Evolutionary conservation across 495 filamentous ascomycete species (phyloP).

Genomic region (Neurospora terricola): DNA sequence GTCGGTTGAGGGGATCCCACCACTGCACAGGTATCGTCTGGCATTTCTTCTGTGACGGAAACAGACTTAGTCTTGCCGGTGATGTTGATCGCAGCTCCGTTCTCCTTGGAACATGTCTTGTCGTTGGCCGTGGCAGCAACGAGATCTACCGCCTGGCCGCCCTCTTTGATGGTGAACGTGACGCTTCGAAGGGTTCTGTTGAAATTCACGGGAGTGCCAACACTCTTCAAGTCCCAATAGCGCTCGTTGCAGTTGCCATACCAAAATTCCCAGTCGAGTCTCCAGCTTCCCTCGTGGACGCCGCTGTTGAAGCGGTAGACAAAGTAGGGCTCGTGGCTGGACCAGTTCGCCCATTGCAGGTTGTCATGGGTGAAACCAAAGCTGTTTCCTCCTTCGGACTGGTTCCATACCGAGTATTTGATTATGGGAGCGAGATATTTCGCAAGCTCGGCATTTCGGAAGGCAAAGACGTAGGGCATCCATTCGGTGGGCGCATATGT

Average conservation of each 20-base stretch:
- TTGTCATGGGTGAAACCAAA: neutral
- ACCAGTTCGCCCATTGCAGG: constrained; percentile 4
- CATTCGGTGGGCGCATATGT: constrained; percentile 25
- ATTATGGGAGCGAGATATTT: constrained; percentile 6
- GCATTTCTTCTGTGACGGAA: neutral
- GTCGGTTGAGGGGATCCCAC: neutral
- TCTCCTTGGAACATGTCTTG: neutral
- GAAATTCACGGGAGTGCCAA: neutral
- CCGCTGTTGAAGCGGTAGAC: neutral
- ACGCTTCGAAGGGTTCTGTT: neutral
- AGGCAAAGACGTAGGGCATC: constrained; percentile 30
- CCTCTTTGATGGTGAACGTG: constrained; percentile 15
- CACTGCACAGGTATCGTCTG: neutral
- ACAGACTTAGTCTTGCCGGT: neutral
- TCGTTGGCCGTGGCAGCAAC: constrained; percentile 17
- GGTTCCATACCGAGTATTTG: neutral
- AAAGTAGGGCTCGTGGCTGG: constrained; percentile 17
- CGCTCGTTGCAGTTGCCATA: constrained; percentile 6
- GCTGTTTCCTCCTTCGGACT: constrained; percentile 2
- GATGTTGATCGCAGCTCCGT: neutral
- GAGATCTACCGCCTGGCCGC: constrained; percentile 15
- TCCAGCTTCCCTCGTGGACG: constrained; percentile 7
- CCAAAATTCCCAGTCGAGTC: constrained; percentile 13
- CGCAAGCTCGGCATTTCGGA: constrained; percentile 23
- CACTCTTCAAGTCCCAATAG: neutral